These are phyloP conservation scores for Corinectria fuckeliana DNA, from an alignment of 2,329 filamentous ascomycete species.

Conservation along the genomic window DNA sequence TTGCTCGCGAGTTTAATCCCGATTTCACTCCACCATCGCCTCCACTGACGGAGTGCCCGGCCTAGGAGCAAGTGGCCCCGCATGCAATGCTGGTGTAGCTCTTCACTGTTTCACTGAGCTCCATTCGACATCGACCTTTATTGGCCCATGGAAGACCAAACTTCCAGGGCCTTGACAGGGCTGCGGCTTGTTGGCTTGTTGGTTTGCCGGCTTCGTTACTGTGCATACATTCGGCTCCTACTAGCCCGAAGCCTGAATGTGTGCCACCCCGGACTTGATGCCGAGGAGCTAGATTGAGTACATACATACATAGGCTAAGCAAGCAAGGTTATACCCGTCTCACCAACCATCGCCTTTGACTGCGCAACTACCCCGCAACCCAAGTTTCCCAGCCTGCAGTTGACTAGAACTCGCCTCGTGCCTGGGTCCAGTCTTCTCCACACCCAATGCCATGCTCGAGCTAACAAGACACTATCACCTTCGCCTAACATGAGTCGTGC, in stretches of 20 bases:
- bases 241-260: neutral
- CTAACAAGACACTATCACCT: conserved; percentile 15
- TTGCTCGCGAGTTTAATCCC: neutral
- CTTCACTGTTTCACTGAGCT: neutral
- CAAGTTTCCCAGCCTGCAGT: neutral
- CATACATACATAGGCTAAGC: neutral
- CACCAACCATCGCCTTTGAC: neutral
- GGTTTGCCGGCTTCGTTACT: no score
- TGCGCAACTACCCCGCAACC: conserved; percentile 1
- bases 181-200: no score
- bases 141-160: neutral
- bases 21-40: neutral
- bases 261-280: neutral
- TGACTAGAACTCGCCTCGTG: conserved; percentile 2
- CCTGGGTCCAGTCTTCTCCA: conserved; percentile 5
- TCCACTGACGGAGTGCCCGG: neutral
- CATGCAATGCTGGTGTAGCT: neutral
- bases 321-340: neutral
- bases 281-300: no score
- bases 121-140: neutral
- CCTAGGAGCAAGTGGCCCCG: neutral
- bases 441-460: conserved; percentile 1
- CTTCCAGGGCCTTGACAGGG: no score
- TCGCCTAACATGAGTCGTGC: neutral
- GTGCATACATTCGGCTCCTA: neutral